A percentile compares a stretch with the other conserved stretches of the same genome.
Evolutionary conservation across 2,329 filamentous ascomycete species (phyloP).

Genomic region (Fusarium tjaetaba): DNA sequence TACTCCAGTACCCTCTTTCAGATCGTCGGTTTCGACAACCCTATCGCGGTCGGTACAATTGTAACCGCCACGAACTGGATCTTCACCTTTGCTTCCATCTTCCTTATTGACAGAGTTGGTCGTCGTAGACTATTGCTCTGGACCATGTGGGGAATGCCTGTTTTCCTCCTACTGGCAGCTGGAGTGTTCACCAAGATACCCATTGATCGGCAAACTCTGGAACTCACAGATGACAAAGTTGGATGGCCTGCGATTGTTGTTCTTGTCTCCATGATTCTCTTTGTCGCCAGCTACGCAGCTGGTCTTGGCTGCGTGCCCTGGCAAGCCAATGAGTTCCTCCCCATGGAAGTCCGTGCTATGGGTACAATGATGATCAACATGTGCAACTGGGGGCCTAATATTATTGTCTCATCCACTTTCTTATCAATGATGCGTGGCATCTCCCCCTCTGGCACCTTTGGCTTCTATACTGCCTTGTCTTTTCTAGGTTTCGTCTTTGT

Average conservation of each 20-base stretch:
- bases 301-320: constrained; percentile 58
- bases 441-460: constrained; percentile 60
- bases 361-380: constrained; percentile 59
- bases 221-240: background rate
- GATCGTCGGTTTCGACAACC: constrained; percentile 59
- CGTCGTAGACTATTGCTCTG: constrained; percentile 54
- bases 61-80: constrained; percentile 58
- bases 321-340: constrained; percentile 58
- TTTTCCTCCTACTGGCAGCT: constrained; percentile 50
- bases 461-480: constrained; percentile 60
- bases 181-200: background rate
- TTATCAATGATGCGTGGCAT: constrained; percentile 56
- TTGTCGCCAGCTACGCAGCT: constrained; percentile 50
- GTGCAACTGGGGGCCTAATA: constrained; percentile 57
- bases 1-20: constrained; percentile 60
- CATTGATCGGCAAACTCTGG: background rate
- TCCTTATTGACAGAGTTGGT: constrained; percentile 56
- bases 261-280: constrained; percentile 46
- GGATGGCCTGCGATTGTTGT: constrained; percentile 53
- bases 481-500: constrained; percentile 54
- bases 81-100: constrained; percentile 58
- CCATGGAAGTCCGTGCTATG: constrained; percentile 57
- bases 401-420: constrained; percentile 61
- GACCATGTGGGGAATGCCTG: constrained; percentile 40
- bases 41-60: constrained; percentile 56